phyloP scores from a whole-genome alignment of 768 basidiomycete species.

The Suillus subalutaceus region DNA sequence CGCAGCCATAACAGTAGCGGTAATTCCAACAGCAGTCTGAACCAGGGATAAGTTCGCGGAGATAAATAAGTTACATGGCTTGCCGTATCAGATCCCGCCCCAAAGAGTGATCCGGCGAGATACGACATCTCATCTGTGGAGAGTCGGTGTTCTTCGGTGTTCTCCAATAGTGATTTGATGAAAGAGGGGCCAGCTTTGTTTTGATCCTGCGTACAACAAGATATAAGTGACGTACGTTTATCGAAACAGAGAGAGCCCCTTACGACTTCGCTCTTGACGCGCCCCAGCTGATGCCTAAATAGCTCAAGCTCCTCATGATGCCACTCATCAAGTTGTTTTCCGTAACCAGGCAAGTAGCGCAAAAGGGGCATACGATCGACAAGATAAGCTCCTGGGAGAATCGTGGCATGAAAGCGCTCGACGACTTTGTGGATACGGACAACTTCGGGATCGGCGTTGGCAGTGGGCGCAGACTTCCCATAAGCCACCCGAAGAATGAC shows the following conservation, averaged over 20 bases:
- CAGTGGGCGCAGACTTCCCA: slow-evolving; percentile 28
- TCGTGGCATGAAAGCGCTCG: slow-evolving; percentile 29
- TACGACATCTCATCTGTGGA: slow-evolving; percentile 57
- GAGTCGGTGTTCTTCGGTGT: slow-evolving; percentile 48
- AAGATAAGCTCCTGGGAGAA: slow-evolving; percentile 34
- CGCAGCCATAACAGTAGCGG: slow-evolving; percentile 51
- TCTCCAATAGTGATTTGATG: slow-evolving; percentile 54
- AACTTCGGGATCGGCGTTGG: slow-evolving; percentile 17
- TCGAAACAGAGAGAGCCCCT: background rate
- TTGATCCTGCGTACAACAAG: slow-evolving; percentile 10
- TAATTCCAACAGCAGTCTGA: slow-evolving; percentile 52
- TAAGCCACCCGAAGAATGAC: slow-evolving; percentile 29
- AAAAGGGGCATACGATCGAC: slow-evolving; percentile 38
- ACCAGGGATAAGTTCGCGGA: background rate
- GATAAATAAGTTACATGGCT: slow-evolving; percentile 4
- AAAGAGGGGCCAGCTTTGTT: slow-evolving; percentile 36
- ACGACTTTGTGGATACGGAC: slow-evolving; percentile 21
- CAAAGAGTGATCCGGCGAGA: slow-evolving; percentile 62
- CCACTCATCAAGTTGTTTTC: slow-evolving; percentile 51
- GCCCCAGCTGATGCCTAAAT: slow-evolving; percentile 48
- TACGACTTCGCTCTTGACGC: slow-evolving; percentile 46
- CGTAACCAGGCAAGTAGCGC: slow-evolving; percentile 56
- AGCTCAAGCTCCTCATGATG: slow-evolving; percentile 53
- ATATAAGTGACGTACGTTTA: background rate
- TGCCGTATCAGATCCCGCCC: slow-evolving; percentile 59